Base-by-base conservation (phyloP, 306 rosid species). In the Mimosa bimucronata region DNA sequence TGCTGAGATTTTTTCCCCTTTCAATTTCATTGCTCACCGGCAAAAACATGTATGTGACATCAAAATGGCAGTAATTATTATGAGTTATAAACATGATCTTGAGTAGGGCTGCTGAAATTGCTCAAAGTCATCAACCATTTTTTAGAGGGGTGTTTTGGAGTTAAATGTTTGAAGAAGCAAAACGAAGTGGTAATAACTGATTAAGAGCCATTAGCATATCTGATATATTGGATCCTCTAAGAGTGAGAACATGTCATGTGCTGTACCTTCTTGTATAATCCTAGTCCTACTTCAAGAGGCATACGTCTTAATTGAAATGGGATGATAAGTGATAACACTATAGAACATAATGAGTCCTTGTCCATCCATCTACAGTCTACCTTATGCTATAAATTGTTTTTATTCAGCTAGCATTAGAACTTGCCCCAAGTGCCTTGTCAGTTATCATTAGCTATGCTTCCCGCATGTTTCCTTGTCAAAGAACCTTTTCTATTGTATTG, bases 351-450 rank as follows among this genome's bases (percentile, higher is more conserved):
- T 55, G 66, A 53, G 14, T 9, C 15, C 21, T 69, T 23, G n/a
- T 41, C 41, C 31, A 23, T 25, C 53, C 55, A 42, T 69, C 55
- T 69, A 21, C 31, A n/a, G 31, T 76, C 66, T 65, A 34, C 45
- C 34, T 58, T 73, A 62, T 72, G 69, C 77, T 65, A 61, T 75
- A 16, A 79, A 44, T 13, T 70, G 71, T 55, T 64, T 26, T 50
- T 77, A 53, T 40, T 84, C 66, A 76, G 26, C 57, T 64, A 74
- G 73, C 60, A 31, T 48, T 41, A 67, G 71, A 64, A 81, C 41
- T 58, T 37, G 74, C 44, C 57, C 34, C 13, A 66, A 4, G 48
- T 61, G 29, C 34, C 25, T 70, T 13, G 26, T 55, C 23, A 57
- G 25, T 68, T 30, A 25, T 55, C 60, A 16, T 60, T 38, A 18